Evolutionary conservation across 495 filamentous ascomycete species (phyloP).

Genomic region (Penicillium verhagenii): DNA sequence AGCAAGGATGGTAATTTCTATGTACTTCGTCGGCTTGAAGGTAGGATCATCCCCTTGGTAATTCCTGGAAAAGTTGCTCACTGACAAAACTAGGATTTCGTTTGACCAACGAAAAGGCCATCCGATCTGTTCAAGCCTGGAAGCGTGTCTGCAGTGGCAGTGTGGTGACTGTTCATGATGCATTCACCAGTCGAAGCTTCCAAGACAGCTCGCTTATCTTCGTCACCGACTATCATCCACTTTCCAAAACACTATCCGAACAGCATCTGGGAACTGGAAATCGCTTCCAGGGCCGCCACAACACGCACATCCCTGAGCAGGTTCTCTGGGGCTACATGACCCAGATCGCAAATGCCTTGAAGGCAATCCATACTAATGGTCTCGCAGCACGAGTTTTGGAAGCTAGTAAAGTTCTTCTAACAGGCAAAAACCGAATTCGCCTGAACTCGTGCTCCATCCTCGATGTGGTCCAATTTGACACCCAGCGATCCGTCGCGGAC

Average conservation of each 20-base stretch:
- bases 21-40: slow-evolving; percentile 82
- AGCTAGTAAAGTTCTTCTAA: slow-evolving; percentile 80
- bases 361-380: slow-evolving; percentile 75
- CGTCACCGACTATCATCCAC: slow-evolving; percentile 88
- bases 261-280: slow-evolving; percentile 66
- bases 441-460: slow-evolving; percentile 82
- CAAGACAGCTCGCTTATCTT: slow-evolving; percentile 93
- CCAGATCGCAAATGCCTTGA: slow-evolving; percentile 86
- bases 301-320: slow-evolving; percentile 65
- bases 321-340: slow-evolving; percentile 89
- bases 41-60: slow-evolving; percentile 25
- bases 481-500: slow-evolving; percentile 62
- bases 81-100: slow-evolving; percentile 57
- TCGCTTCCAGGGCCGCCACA: slow-evolving; percentile 49
- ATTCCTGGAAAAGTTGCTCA: neutral
- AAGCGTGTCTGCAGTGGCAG: slow-evolving; percentile 78
- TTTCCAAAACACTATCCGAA: slow-evolving; percentile 86
- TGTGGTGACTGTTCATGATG: slow-evolving; percentile 85
- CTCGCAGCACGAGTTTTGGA: slow-evolving; percentile 84
- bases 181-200: slow-evolving; percentile 89
- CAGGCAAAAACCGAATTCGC: slow-evolving; percentile 69
- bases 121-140: slow-evolving; percentile 85
- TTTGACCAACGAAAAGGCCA: slow-evolving; percentile 83
- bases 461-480: slow-evolving; percentile 81
- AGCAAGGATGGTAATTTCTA: slow-evolving; percentile 83